A percentile compares a stretch with the other conserved stretches of the same genome.
These are phyloP conservation scores for Calocybe gangraenosa DNA, from an alignment of 768 basidiomycete species.

Conservation along the genomic window DNA sequence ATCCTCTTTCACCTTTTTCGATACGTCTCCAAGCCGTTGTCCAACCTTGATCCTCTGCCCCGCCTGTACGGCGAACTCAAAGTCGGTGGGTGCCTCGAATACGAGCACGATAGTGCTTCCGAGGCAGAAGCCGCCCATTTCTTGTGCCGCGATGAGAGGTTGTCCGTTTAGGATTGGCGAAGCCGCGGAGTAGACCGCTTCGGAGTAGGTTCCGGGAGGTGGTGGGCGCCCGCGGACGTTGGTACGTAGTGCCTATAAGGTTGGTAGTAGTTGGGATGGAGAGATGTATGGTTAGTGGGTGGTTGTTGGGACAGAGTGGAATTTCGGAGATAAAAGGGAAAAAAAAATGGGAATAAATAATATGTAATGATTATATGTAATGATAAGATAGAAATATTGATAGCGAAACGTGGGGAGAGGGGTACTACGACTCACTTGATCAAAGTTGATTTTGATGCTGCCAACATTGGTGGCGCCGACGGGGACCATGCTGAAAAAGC, in stretches of 20 bases:
- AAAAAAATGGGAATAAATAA: too few species aligned
- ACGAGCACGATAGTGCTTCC: slow-evolving; percentile 96
- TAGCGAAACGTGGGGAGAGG: not conserved
- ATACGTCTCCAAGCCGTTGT: slow-evolving; percentile 66
- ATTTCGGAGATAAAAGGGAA: too few species aligned
- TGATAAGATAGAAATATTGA: not conserved
- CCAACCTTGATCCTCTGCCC: slow-evolving; percentile 90
- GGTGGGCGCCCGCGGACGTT: slow-evolving; percentile 73
- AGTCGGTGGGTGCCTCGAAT: slow-evolving; percentile 87
- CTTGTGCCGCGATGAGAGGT: slow-evolving; percentile 81
- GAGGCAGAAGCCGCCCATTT: slow-evolving; percentile 96
- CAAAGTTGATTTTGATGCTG: slow-evolving; percentile 94
- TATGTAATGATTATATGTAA: too few species aligned
- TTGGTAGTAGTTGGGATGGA: too few species aligned
- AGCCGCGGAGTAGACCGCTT: slow-evolving; percentile 87
- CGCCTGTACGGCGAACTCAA: slow-evolving; percentile 70
- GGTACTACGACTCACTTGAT: slow-evolving; percentile 52
- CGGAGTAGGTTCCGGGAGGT: slow-evolving; percentile 83
- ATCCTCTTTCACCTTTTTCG: slow-evolving; percentile 22
- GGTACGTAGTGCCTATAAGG: slow-evolving; percentile 81
- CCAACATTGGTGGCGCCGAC: slow-evolving; percentile 99
- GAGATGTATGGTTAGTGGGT: slow-evolving; percentile 1
- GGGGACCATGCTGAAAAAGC: slow-evolving; percentile 96
- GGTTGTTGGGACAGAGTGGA: too few species aligned
- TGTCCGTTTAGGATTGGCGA: slow-evolving; percentile 83